phyloP scores from a whole-genome alignment of 2,329 filamentous ascomycete species.

The Cordyceps cateniannulata region DNA sequence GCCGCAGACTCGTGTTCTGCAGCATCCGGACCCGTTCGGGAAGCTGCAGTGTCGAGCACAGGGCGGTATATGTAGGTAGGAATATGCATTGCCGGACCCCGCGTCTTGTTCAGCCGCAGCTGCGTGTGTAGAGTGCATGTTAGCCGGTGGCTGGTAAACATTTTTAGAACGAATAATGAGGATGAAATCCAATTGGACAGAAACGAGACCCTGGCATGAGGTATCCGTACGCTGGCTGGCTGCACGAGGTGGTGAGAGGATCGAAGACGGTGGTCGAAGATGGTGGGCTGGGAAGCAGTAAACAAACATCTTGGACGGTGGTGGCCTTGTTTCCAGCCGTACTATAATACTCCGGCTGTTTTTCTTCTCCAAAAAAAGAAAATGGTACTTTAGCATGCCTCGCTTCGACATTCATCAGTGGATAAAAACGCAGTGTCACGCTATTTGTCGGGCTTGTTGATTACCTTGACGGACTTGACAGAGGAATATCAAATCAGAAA shows the following conservation, averaged over 20 bases:
- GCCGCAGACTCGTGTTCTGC: slow-evolving; percentile 1
- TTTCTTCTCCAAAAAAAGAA: too few relatives aligned
- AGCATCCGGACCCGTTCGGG: background rate
- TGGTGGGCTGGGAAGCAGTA: background rate
- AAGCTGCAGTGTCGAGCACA: background rate
- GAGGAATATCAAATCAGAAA: background rate
- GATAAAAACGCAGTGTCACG: too few relatives aligned
- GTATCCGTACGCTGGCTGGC: background rate
- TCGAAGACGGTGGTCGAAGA: background rate
- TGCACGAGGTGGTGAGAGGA: background rate
- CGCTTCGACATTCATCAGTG: too few relatives aligned
- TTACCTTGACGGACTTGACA: background rate
- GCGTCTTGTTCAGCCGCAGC: slow-evolving; percentile 5
- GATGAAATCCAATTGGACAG: background rate
- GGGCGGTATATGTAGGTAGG: background rate
- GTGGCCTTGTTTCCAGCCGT: background rate
- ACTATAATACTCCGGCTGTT: too few relatives aligned
- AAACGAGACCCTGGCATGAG: too few relatives aligned
- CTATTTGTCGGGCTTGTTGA: background rate
- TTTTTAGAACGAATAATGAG: background rate
- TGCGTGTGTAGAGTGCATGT: background rate
- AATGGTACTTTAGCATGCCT: too few relatives aligned
- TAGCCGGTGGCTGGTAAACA: background rate
- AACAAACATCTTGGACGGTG: too few relatives aligned
- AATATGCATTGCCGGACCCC: background rate